Evolutionary conservation across 495 filamentous ascomycete species (phyloP), one percentile per base, ranked within the genome.

Genomic region (Chaetomium cochliodes): DNA sequence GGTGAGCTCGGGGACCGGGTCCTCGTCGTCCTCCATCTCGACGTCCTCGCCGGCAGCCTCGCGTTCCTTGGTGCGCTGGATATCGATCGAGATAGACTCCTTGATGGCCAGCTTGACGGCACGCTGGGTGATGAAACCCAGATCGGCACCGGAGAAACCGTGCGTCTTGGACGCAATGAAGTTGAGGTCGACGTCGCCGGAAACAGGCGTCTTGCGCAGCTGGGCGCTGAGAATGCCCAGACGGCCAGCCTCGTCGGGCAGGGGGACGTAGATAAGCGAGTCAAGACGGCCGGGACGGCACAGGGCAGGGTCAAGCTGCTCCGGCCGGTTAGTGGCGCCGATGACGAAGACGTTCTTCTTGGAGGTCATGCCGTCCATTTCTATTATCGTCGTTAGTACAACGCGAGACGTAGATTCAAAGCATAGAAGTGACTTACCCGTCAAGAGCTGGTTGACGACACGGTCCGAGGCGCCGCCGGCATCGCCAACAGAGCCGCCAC

Each of bases 261-360:
- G 85, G 64, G 94, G 94, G 63, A 98, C 94, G 75, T 98, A 98
- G 77, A 98, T 93, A 63, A 98, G 86, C 53, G 94, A 97, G 76
- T 98, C 94, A 25, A 98, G 89, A 92, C 94, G 94, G 66, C 94
- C 94, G 49, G 94, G 94, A 82, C 94, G 93, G 83, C 94, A 97
- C 70, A 98, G 86, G 64, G 94, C 94, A 74, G 93, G 92, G 79
- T 98, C 94, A 53, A 98, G 87, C 81, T 98, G 94, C 83, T 98
- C 94, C 47, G 94, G 94, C 81, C 94, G 87, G 83, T 98, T 98
- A 74, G 94, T 98, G 39, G 94, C 94, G 78, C 94, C 94, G 71
- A 98, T 98, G 69, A 98, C 94, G 81, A 98, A 98, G 70, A 98
- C 94, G 79, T 98, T 98, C 90, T 98, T 98, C 91, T 98, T 98